A percentile compares a stretch with the other conserved stretches of the same genome.
Conservation (phyloP, 2,329 filamentous ascomycete genomes). For the Cadophora malorum region DNA sequence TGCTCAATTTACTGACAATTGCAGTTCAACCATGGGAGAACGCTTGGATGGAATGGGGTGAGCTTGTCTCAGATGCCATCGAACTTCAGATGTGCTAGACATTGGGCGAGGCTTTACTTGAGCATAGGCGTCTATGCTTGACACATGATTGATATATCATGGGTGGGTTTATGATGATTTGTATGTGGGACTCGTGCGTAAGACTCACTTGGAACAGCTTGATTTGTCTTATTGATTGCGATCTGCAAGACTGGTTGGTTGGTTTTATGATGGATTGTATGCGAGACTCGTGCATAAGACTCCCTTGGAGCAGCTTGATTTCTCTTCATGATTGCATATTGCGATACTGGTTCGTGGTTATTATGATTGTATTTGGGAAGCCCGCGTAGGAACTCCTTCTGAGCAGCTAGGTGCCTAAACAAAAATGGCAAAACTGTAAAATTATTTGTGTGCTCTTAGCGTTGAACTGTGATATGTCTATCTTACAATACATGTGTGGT, state of each 20-base stretch:
- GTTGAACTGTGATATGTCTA: background rate
- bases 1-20: background rate
- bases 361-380: background rate
- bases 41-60: conserved; percentile 3
- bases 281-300: background rate
- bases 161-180: background rate
- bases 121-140: background rate
- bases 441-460: background rate
- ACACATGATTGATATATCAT: background rate
- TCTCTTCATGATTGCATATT: background rate
- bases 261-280: background rate
- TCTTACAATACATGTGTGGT: too few relatives aligned
- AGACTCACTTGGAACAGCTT: background rate
- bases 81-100: background rate
- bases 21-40: conserved; percentile 12
- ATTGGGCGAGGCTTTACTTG: background rate
- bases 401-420: background rate
- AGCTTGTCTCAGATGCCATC: background rate
- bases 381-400: background rate
- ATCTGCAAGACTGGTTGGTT: background rate
- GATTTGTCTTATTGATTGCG: too few relatives aligned
- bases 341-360: background rate
- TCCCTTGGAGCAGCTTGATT: background rate
- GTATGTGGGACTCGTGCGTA: background rate
- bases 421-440: background rate